Percentiles rank a stretch among this genome's conserved stretches.
phyloP scores from a whole-genome alignment of 768 basidiomycete species.

The Paxillus involutus region DNA sequence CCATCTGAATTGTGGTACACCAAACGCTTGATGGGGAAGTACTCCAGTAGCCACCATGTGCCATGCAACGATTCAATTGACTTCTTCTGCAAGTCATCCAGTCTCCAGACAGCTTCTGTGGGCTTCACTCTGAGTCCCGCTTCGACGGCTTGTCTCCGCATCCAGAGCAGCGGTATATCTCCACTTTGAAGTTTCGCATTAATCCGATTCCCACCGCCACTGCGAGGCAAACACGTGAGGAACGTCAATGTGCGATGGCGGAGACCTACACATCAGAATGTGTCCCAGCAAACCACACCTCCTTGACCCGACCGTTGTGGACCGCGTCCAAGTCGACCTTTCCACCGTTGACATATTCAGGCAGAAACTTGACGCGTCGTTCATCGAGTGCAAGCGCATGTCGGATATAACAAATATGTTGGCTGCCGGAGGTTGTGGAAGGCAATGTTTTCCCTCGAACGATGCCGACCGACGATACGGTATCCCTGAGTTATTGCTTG shows the following conservation, averaged over 20 bases:
- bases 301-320: constrained; percentile 14
- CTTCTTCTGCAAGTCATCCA: constrained; percentile 8
- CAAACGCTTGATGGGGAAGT: constrained; percentile 3
- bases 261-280: constrained; percentile 24
- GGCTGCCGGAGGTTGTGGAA: constrained; percentile 3
- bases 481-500: constrained; percentile 29
- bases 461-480: constrained; percentile 39
- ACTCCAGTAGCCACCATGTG: constrained; percentile 8
- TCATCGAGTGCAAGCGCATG: constrained; percentile 30
- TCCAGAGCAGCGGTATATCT: constrained; percentile 23
- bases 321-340: constrained; percentile 1
- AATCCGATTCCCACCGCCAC: constrained; percentile 20
- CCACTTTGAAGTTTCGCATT: constrained; percentile 9
- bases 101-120: constrained; percentile 4
- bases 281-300: constrained; percentile 29
- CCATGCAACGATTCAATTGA: constrained; percentile 1
- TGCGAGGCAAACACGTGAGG: background rate
- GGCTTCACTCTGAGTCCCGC: constrained; percentile 19
- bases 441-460: constrained; percentile 25
- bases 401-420: constrained; percentile 22
- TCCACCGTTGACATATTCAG: constrained; percentile 18
- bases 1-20: constrained; percentile 2
- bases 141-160: constrained; percentile 22
- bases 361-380: constrained; percentile 24
- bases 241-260: background rate